Evolutionary conservation across 768 basidiomycete species (phyloP), one percentile per base, ranked within the genome.

Genomic region (Clavaria fumosa): DNA sequence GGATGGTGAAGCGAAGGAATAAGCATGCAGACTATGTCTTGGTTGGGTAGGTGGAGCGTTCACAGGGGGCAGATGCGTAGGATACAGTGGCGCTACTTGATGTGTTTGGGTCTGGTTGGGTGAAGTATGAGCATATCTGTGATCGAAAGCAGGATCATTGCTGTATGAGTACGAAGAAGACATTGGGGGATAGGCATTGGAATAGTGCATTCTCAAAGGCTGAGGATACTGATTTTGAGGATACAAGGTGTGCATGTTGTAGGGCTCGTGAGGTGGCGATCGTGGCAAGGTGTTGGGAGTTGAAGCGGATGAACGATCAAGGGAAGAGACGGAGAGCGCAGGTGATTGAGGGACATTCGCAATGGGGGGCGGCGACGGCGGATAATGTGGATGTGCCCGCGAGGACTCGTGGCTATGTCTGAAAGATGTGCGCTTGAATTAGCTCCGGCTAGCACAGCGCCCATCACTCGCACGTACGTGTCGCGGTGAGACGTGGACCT

Each of bases 241-340:
- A 28, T 28, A 28, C 26, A 9, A 14, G 9, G 26, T 28, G 26
- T 28, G 26, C 26, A 9, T 14, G 26, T 9, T 9, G 9, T 28
- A 9, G 26, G 9, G 9, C 26, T 28, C 9, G 43, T 30, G 15
- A 45, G 45, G 39, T 50, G 47, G 27, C 44, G 37, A 23, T 43
- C 47, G 51, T 57, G 40, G 51, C 53, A 26, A 44, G 53, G 51
- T 9, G 26, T 72, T 69, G 6, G 78, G 70, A 5, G 78, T 72
- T 1, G 74, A 71, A n/a, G 70, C 66, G 23, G 70, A 66, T 31
- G 70, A 69, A 48, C 72, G 67, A 59, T 75, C 74, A 23, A 69
- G 58, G 0, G 72, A 72, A 31, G 71, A 70, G 23, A 68, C 63
- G 7, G 71, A 75, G 23, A 70, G 58, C 4, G 74, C 69, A 27